phyloP scores from a whole-genome alignment of 2,329 filamentous ascomycete species.

The Ascochyta clinopodiicola region DNA sequence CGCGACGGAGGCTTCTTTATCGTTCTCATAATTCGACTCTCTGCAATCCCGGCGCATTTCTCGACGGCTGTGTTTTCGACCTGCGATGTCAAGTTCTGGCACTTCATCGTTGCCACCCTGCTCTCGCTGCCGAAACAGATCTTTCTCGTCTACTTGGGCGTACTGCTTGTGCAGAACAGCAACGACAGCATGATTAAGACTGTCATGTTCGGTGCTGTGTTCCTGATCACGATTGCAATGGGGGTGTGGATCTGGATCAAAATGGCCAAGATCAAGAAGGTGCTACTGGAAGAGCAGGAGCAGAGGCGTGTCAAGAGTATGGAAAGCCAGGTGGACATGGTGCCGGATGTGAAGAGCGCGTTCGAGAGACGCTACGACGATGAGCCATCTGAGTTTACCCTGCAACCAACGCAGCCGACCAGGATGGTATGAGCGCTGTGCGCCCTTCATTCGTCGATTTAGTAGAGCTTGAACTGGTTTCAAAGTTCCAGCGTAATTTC shows the following conservation, averaged over 20 bases:
- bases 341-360: conserved; percentile 26
- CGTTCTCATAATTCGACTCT: conserved; percentile 44
- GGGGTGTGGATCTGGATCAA: conserved; percentile 44
- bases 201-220: conserved; percentile 40
- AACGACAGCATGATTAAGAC: conserved; percentile 35
- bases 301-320: conserved; percentile 27
- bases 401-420: conserved; percentile 31
- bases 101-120: conserved; percentile 44
- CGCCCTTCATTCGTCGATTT: neutral
- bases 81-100: conserved; percentile 47
- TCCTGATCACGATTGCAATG: conserved; percentile 39
- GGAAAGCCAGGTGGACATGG: conserved; percentile 19
- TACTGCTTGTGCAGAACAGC: conserved; percentile 39
- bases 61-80: conserved; percentile 46
- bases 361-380: conserved; percentile 30
- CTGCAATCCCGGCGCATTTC: conserved; percentile 45
- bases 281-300: conserved; percentile 43
- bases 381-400: conserved; percentile 24
- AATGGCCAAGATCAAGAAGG: conserved; percentile 42
- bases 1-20: conserved; percentile 45
- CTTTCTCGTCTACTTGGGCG: conserved; percentile 46
- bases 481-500: neutral
- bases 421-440: conserved; percentile 26
- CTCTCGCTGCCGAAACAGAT: conserved; percentile 46
- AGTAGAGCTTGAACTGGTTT: neutral